Conservation (phyloP, 2,329 filamentous ascomycete genomes). For the Aspergillus felis region DNA sequence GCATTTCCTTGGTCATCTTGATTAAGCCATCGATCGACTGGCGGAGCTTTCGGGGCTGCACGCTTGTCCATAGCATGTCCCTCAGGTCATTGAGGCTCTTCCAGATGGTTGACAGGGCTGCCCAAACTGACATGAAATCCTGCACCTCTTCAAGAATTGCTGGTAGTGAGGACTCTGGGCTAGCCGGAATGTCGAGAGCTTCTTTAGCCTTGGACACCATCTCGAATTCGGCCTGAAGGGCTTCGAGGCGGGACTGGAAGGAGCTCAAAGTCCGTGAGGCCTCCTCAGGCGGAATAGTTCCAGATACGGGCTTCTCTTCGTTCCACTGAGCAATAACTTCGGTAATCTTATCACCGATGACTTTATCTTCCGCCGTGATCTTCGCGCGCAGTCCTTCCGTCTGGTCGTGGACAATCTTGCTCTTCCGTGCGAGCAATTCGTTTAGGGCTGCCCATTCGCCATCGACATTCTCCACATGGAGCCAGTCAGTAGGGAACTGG, state of each 20-base stretch:
- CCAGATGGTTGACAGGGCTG: conserved; percentile 93
- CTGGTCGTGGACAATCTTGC: conserved; percentile 93
- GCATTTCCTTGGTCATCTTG: conserved; percentile 99
- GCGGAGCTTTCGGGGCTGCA: conserved; percentile 90
- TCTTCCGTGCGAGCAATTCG: conserved; percentile 86
- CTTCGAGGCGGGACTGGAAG: conserved; percentile 81
- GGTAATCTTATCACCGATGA: conserved; percentile 81
- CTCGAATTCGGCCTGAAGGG: conserved; percentile 79
- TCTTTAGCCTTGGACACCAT: conserved; percentile 98
- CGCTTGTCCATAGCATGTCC: conserved; percentile 89
- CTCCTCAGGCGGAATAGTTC: conserved; percentile 83
- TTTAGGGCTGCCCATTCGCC: conserved; percentile 93
- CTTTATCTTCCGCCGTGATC: conserved; percentile 87
- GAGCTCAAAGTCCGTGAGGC: conserved; percentile 76
- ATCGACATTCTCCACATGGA: conserved; percentile 93
- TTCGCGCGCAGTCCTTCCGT: conserved; percentile 92
- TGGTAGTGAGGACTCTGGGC: conserved; percentile 74
- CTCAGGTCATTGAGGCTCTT: conserved; percentile 89
- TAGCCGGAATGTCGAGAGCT: conserved; percentile 81
- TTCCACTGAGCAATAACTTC: conserved; percentile 88
- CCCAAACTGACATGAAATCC: conserved; percentile 99
- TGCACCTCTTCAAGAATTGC: conserved; percentile 91
- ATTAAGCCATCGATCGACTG: conserved; percentile 85
- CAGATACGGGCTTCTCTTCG: conserved; percentile 94
- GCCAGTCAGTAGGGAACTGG: conserved; percentile 89